A percentile compares a stretch with the other conserved stretches of the same genome.
Evolutionary conservation across 2,329 filamentous ascomycete species (phyloP).

Genomic region (Periglandula ipomoeae): DNA sequence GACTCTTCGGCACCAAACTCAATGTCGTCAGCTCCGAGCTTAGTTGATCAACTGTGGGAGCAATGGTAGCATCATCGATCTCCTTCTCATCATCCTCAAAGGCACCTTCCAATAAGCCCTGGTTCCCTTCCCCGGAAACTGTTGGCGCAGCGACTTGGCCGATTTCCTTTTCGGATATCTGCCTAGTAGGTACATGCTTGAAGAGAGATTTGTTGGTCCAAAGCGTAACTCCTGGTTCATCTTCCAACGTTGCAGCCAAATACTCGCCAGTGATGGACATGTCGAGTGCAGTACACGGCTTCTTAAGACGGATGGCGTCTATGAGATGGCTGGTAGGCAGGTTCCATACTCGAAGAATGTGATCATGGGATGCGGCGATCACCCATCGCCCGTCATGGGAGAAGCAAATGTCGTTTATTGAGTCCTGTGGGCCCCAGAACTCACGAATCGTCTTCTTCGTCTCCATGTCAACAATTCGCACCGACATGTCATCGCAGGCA

Average conservation of each 20-base stretch:
- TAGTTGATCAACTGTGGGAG: slow-evolving; percentile 63
- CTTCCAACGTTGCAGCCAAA: slow-evolving; percentile 79
- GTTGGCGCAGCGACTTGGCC: slow-evolving; percentile 58
- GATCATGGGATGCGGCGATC: slow-evolving; percentile 75
- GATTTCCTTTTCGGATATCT: slow-evolving; percentile 72
- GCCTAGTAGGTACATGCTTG: slow-evolving; percentile 75
- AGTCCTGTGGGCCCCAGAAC: slow-evolving; percentile 69
- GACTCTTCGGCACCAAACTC: slow-evolving; percentile 78
- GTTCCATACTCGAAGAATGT: slow-evolving; percentile 82
- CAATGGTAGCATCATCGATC: slow-evolving; percentile 43
- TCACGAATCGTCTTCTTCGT: slow-evolving; percentile 89
- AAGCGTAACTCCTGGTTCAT: slow-evolving; percentile 78
- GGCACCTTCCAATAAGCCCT: slow-evolving; percentile 66
- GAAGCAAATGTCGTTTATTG: slow-evolving; percentile 77
- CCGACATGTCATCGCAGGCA: slow-evolving; percentile 78
- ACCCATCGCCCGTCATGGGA: slow-evolving; percentile 93
- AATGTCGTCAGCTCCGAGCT: slow-evolving; percentile 77
- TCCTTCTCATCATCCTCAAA: slow-evolving; percentile 50
- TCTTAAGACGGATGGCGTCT: slow-evolving; percentile 75
- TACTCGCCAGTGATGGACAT: slow-evolving; percentile 91
- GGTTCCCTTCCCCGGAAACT: slow-evolving; percentile 72
- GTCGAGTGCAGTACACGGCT: slow-evolving; percentile 71
- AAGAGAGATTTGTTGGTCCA: slow-evolving; percentile 95
- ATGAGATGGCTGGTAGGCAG: slow-evolving; percentile 91
- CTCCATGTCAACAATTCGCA: slow-evolving; percentile 82